These are phyloP conservation scores for Debaryomyces prosopidis DNA, from an alignment of 805 yeast species.

Conservation along the genomic window DNA sequence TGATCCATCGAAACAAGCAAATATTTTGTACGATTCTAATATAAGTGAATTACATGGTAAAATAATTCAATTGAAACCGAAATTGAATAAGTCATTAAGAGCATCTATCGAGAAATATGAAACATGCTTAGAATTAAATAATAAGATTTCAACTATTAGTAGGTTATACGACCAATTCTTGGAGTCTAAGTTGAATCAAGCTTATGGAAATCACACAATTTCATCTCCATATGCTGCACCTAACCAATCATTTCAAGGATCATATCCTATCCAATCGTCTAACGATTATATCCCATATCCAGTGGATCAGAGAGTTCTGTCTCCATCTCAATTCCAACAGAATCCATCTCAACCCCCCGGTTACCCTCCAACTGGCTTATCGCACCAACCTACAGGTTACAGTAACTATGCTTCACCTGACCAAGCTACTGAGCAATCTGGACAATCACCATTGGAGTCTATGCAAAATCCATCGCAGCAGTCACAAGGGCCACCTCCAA, in stretches of 20 bases:
- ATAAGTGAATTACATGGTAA: constrained; percentile 59
- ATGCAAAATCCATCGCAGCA: neutral
- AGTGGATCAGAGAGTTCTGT: neutral
- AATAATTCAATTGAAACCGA: constrained; percentile 66
- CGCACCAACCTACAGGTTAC: constrained; percentile 1
- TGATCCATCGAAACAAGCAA: constrained; percentile 43
- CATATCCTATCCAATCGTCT: constrained; percentile 1
- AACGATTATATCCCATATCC: neutral
- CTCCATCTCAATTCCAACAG: neutral
- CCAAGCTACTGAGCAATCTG: neutral
- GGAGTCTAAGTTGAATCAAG: constrained; percentile 48
- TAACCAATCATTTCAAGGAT: neutral
- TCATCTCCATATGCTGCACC: constrained; percentile 2
- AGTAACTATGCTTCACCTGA: neutral
- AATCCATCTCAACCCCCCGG: neutral
- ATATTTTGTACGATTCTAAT: constrained; percentile 46
- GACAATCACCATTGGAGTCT: too few species aligned
- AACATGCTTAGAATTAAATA: constrained; percentile 66
- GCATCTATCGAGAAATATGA: constrained; percentile 65
- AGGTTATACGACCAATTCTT: constrained; percentile 74
- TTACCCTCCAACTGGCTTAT: neutral
- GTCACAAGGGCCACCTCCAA: neutral
- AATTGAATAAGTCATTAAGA: constrained; percentile 58
- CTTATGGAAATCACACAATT: constrained; percentile 32
- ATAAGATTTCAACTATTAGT: constrained; percentile 73